phyloP scores from a whole-genome alignment of 345 rosid genomes.

The Eucalyptus pauciflora region DNA sequence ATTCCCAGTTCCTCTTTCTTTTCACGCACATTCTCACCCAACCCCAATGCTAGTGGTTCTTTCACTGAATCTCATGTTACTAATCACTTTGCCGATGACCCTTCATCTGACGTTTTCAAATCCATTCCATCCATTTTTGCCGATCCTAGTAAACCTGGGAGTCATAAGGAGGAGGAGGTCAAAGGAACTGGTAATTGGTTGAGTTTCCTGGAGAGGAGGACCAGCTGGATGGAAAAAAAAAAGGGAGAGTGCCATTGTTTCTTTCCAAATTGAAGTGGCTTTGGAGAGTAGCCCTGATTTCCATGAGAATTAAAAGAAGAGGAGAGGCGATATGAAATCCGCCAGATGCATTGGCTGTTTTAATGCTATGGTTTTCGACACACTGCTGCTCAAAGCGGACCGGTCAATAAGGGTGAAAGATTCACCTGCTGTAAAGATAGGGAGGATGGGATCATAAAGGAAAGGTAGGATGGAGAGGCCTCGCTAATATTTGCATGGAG shows the following conservation, averaged over 20 bases:
- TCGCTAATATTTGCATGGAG: not conserved
- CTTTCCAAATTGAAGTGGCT: not conserved
- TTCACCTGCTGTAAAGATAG: not conserved
- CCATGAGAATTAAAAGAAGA: not conserved
- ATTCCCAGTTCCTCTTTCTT: not conserved
- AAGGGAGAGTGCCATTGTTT: not conserved
- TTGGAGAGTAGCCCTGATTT: not conserved
- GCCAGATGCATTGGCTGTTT: not conserved
- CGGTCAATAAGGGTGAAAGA: not conserved
- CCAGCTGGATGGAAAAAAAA: not conserved
- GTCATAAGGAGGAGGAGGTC: not conserved
- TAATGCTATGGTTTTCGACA: not conserved
- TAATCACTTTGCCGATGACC: not conserved
- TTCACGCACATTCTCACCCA: not conserved
- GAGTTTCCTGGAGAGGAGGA: not conserved
- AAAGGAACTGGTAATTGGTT: not conserved
- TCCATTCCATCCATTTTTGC: not conserved
- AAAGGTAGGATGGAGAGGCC: not conserved
- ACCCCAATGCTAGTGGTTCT: not conserved
- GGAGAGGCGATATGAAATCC: not conserved
- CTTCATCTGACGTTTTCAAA: not conserved
- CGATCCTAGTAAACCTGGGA: not conserved
- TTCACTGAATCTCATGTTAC: not conserved
- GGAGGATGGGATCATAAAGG: not conserved
- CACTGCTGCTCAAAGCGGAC: not conserved